phyloP scores from a whole-genome alignment of 2,329 filamentous ascomycete species.

The Mycosphaerella sp. region DNA sequence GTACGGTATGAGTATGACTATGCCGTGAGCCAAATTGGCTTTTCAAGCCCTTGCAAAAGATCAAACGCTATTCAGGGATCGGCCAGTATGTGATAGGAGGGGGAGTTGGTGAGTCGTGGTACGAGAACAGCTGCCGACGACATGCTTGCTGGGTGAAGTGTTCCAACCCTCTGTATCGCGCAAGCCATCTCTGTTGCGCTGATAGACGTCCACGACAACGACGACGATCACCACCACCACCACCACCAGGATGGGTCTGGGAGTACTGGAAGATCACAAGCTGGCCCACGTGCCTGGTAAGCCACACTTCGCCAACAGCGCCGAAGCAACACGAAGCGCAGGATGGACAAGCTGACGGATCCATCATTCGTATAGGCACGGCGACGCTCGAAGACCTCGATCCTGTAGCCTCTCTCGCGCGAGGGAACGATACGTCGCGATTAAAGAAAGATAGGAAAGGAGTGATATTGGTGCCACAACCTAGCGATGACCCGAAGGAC shows the following conservation, averaged over 20 bases:
- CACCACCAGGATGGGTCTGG: constrained; percentile 16
- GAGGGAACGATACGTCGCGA: constrained; percentile 15
- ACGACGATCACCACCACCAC: neutral
- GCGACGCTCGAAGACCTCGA: constrained; percentile 38
- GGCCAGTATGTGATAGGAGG: no score
- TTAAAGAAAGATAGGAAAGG: constrained; percentile 29
- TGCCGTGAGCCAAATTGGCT: no score
- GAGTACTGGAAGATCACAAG: constrained; percentile 21
- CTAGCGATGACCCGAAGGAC: constrained; percentile 85
- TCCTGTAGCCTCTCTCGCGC: constrained; percentile 19
- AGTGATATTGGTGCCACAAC: constrained; percentile 76
- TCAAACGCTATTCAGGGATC: no score
- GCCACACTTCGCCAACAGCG: neutral
- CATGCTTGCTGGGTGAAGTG: no score
- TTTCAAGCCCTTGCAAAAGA: no score
- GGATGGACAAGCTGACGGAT: neutral
- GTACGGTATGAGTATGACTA: no score
- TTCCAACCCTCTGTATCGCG: no score
- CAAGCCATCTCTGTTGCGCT: neutral
- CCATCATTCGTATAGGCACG: constrained; percentile 34
- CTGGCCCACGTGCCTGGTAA: constrained; percentile 23
- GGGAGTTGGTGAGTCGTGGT: no score
- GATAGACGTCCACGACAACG: neutral
- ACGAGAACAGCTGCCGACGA: no score
- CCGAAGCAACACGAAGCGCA: neutral